Base-by-base conservation (phyloP, 306 rosid species). In the Pterocarpus santalinus region DNA sequence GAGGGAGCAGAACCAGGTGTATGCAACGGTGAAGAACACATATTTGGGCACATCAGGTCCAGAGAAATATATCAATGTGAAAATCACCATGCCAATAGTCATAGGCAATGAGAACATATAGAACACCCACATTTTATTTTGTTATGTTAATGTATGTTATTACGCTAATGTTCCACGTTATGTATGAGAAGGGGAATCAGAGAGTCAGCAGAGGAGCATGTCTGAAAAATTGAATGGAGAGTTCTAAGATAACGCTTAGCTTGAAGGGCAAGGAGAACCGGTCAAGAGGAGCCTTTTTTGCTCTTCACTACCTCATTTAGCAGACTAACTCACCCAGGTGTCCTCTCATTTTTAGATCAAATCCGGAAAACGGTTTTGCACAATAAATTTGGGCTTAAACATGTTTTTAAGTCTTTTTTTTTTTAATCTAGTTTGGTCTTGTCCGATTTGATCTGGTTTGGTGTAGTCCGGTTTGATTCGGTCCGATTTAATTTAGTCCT, bases 1-100 rank as follows among this genome's bases (percentile, higher is more conserved):
- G 82, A 93, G 83, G 34, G 99, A 95, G 72, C 98, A 95, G 78
- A 95, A 95, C 98, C 99, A 93, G 65, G 99, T 87, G 83, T 95
- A 95, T 35, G 93, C 98, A 76, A 95, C 98, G 51, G 98, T 91
- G 83, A 89, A 86, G 70, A 87, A 84, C 36, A 95, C 99, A 77
- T 95, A 95, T 57, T 84, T 90, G 65, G 95, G 99, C 2, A 93
- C 94, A 83, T 89, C 88, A 14, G 99, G 99, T 69, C 99, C 97
- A 32, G 97, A 91, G 81, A 95, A 95, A 86, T 93, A 95, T 78
- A 58, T 73, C 84, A 95, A 89, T 13, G 99, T 91, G 33, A 90
- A 43, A 78, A 93, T 89, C 43, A 93, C 99, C 99, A 95, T 90
- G 58, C 94, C 98, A 77, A 93, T 69, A 28, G 97, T 90, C 38